phyloP scores from a whole-genome alignment of 2,329 filamentous ascomycete species.

The Rhynchosporium graminicola region DNA sequence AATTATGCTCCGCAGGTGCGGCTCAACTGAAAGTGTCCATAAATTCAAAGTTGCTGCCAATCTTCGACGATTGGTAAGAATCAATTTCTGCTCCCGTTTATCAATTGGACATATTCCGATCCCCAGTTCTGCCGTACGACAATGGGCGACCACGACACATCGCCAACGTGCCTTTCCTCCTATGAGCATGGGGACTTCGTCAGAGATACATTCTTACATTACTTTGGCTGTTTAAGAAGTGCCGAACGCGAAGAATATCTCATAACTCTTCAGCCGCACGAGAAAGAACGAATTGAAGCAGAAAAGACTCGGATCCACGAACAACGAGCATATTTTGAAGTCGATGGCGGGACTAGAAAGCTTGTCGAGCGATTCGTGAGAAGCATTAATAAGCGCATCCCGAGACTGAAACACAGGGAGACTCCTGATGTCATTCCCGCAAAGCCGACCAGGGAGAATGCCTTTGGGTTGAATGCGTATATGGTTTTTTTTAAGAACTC shows the following conservation, averaged over 20 bases:
- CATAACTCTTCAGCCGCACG: constrained; percentile 4
- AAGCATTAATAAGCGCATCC: constrained; percentile 9
- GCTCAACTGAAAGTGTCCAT: not conserved
- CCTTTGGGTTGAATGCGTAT: not conserved
- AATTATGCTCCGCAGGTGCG: not conserved
- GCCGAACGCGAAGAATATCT: constrained; percentile 16
- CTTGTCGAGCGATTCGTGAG: constrained; percentile 1
- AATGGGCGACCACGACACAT: constrained; percentile 1
- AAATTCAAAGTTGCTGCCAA: not conserved
- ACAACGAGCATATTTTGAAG: constrained; percentile 15
- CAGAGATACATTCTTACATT: constrained; percentile 20
- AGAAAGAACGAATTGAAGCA: constrained; percentile 12
- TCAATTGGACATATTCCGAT: not conserved
- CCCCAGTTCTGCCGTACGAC: not conserved
- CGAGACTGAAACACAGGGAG: constrained; percentile 15
- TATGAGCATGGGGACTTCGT: constrained; percentile 7
- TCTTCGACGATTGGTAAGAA: not conserved
- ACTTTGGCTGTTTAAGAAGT: constrained; percentile 21
- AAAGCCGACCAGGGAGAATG: constrained; percentile 12
- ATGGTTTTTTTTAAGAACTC: not conserved
- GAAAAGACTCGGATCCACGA: constrained; percentile 17
- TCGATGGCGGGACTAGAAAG: not conserved
- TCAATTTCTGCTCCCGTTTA: not conserved
- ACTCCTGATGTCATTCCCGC: constrained; percentile 6
- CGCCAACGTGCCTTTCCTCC: not conserved